These are phyloP conservation scores for Eucalyptus camaldulensis DNA, from an alignment of 345 rosid genomes.

Conservation along the genomic window DNA sequence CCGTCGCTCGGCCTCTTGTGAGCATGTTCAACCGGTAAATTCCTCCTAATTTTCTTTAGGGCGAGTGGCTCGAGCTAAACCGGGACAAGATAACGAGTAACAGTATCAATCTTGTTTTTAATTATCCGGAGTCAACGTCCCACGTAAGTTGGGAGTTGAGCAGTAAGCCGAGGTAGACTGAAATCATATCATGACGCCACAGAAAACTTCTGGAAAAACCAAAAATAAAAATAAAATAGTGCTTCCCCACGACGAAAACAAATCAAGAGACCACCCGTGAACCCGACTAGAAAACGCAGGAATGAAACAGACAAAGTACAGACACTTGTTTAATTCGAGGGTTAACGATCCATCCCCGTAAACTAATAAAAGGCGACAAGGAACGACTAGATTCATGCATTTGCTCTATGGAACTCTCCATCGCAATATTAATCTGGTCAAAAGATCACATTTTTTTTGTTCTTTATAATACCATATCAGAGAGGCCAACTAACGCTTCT, in stretches of 20 bases:
- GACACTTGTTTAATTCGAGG: not conserved
- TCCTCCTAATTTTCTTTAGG: not conserved
- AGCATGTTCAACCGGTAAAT: not conserved
- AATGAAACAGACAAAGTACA: not conserved
- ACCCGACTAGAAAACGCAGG: not conserved
- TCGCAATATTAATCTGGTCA: not conserved
- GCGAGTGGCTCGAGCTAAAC: not conserved
- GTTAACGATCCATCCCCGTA: not conserved
- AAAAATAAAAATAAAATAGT: not conserved
- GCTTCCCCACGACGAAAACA: not conserved
- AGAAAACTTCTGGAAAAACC: not conserved
- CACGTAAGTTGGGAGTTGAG: not conserved
- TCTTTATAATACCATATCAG: not conserved
- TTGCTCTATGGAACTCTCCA: not conserved
- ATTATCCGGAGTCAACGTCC: not conserved
- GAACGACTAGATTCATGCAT: not conserved
- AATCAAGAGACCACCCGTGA: not conserved
- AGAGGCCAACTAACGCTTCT: not conserved
- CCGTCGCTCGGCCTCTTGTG: not conserved
- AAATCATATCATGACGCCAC: not conserved
- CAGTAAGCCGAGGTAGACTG: not conserved
- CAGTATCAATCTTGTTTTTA: not conserved
- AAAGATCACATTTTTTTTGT: not conserved
- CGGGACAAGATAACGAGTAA: not conserved
- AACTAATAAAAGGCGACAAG: not conserved